phyloP scores from a whole-genome alignment of 805 yeast species.

The Cyberlindnera mississippiensis region DNA sequence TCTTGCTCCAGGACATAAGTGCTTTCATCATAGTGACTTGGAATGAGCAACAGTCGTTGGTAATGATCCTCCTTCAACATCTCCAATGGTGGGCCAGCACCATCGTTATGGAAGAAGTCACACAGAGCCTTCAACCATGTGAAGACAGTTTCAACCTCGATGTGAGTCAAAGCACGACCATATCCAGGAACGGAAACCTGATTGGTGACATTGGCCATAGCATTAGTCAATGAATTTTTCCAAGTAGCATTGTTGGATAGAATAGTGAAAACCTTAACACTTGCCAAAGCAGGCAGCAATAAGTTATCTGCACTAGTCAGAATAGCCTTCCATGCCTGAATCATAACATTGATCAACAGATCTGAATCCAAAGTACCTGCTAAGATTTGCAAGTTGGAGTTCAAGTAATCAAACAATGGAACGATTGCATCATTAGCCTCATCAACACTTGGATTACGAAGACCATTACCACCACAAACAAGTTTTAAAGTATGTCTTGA shows the following conservation, averaged over 20 bases:
- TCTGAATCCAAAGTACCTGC: slow-evolving; percentile 55
- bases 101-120: slow-evolving; percentile 76
- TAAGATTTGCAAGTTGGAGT: slow-evolving; percentile 60
- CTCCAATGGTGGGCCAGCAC: slow-evolving; percentile 73
- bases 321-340: slow-evolving; percentile 77
- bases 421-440: slow-evolving; percentile 60
- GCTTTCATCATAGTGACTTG: slow-evolving; percentile 58
- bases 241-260: slow-evolving; percentile 34
- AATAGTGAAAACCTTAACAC: slow-evolving; percentile 30
- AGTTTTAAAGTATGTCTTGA: slow-evolving; percentile 56
- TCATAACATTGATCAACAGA: slow-evolving; percentile 59
- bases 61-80: slow-evolving; percentile 59
- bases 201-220: slow-evolving; percentile 47
- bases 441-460: slow-evolving; percentile 38
- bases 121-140: slow-evolving; percentile 67
- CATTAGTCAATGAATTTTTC: slow-evolving; percentile 41
- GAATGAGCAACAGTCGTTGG: slow-evolving; percentile 59
- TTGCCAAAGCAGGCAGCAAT: slow-evolving; percentile 66
- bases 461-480: slow-evolving; percentile 50
- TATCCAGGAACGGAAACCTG: slow-evolving; percentile 37
- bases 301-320: slow-evolving; percentile 65
- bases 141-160: slow-evolving; percentile 64
- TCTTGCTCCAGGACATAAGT: slow-evolving; percentile 47
- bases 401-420: slow-evolving; percentile 72
- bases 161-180: slow-evolving; percentile 50